Evolutionary conservation across 1,139 yeast species (phyloP).

Genomic region (Diutina ranongensis): DNA sequence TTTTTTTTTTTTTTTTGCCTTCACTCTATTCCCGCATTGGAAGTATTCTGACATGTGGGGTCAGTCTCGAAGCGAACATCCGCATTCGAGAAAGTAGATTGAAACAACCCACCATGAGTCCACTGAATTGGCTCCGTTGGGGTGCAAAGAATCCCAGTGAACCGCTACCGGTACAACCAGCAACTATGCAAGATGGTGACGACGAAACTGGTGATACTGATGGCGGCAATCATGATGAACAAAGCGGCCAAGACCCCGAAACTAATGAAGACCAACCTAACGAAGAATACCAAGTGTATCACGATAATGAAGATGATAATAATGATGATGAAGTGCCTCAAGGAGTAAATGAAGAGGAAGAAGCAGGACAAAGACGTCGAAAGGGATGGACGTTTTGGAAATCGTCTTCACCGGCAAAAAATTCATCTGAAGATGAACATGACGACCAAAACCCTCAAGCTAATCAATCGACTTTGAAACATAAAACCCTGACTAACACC

Average conservation of each 20-base stretch:
- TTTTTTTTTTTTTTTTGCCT: too few relatives aligned
- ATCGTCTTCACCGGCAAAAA: background rate
- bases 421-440: constrained; percentile 7
- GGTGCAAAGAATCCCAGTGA: background rate
- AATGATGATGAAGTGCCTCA: constrained; percentile 8
- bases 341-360: constrained; percentile 8
- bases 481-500: constrained; percentile 9
- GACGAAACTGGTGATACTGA: background rate
- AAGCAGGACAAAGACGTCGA: constrained; percentile 1
- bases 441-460: constrained; percentile 4
- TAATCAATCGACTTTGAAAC: constrained; percentile 8
- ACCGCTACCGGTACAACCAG: background rate
- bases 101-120: too few relatives aligned
- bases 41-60: too few relatives aligned
- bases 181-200: background rate
- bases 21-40: background rate
- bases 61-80: too few relatives aligned
- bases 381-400: constrained; percentile 6
- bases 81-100: too few relatives aligned
- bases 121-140: constrained; percentile 5
- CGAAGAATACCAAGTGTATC: constrained; percentile 20
- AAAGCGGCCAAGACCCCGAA: constrained; percentile 18
- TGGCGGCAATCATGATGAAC: constrained; percentile 7
- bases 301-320: constrained; percentile 8
- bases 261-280: constrained; percentile 21